Evolutionary conservation across 2,329 filamentous ascomycete species (phyloP).

Genomic region (Diplodia sapinea): DNA sequence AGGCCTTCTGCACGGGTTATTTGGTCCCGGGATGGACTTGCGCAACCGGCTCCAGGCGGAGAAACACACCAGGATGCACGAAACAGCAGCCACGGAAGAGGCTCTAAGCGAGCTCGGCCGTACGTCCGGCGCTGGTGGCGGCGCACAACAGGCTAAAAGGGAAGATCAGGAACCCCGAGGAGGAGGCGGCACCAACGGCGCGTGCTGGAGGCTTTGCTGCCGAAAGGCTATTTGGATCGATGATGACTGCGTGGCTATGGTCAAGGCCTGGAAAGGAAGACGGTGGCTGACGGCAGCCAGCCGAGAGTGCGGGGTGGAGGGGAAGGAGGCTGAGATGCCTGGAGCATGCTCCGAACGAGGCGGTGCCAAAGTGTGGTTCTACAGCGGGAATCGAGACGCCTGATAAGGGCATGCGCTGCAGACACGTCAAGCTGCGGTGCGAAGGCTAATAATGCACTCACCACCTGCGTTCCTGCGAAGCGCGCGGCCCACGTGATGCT

Average conservation of each 20-base stretch:
- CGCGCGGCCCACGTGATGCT: constrained; percentile 10
- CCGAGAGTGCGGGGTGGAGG: constrained; percentile 6
- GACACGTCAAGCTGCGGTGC: constrained; percentile 11
- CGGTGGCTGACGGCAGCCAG: constrained; percentile 6
- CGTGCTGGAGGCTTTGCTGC: not conserved
- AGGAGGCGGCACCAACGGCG: not conserved
- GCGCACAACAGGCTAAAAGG: constrained; percentile 30
- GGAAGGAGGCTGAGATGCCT: constrained; percentile 9
- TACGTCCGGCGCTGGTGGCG: constrained; percentile 13
- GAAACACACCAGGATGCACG: constrained; percentile 25
- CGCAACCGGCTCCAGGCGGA: not conserved
- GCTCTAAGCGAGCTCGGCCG: constrained; percentile 22
- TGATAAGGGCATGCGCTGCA: not conserved
- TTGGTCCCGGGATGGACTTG: constrained; percentile 2
- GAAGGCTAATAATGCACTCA: constrained; percentile 1
- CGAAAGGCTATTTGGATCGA: not conserved
- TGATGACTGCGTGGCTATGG: constrained; percentile 11
- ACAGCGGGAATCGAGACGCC: constrained; percentile 1
- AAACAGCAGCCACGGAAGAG: constrained; percentile 1
- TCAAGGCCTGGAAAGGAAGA: not conserved
- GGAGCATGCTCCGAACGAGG: not conserved
- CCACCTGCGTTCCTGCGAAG: not conserved
- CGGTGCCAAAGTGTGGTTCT: constrained; percentile 19
- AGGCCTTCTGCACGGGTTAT: not conserved
- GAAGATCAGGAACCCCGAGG: constrained; percentile 18